Conservation (phyloP, 257 asterid species). For the Nicotiana paniculata region DNA sequence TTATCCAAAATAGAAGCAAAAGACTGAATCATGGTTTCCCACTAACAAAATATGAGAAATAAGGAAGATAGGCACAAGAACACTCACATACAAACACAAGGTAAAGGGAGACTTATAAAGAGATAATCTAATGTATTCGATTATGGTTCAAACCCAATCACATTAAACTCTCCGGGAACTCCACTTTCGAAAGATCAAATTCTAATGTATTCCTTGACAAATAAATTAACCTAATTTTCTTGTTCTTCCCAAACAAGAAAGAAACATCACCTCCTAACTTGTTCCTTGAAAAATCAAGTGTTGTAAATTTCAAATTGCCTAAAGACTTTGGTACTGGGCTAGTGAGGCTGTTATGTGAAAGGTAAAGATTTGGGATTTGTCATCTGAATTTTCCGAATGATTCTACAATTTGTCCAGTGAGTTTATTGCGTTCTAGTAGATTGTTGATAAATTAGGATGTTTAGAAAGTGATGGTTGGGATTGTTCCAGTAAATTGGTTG, state of each 20-base stretch:
- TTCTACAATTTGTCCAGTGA: slow-evolving; percentile 49
- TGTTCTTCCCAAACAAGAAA: slow-evolving; percentile 39
- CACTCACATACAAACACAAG: not conserved
- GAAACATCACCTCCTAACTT: slow-evolving; percentile 41
- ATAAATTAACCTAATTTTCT: slow-evolving; percentile 13
- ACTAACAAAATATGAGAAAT: not conserved
- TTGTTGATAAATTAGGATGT: slow-evolving; percentile 22
- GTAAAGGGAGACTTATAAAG: not conserved
- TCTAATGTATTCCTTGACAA: slow-evolving; percentile 33
- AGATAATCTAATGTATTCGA: slow-evolving; percentile 2
- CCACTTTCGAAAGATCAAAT: slow-evolving; percentile 35
- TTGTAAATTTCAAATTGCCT: slow-evolving; percentile 19
- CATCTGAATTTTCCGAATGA: slow-evolving; percentile 31
- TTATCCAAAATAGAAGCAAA: not conserved
- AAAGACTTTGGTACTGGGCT: slow-evolving; percentile 27
- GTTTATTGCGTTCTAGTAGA: slow-evolving; percentile 43
- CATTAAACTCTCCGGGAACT: slow-evolving; percentile 22
- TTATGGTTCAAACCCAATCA: slow-evolving; percentile 43
- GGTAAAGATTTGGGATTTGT: slow-evolving; percentile 15
- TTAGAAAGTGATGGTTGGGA: slow-evolving; percentile 30
- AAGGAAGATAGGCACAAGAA: not conserved
- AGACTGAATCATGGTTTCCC: not conserved
- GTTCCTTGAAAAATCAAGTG: slow-evolving; percentile 32
- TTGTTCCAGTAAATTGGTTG: slow-evolving; percentile 40
- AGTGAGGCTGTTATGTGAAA: slow-evolving; percentile 35